Evolutionary conservation across 1,284 basidiomycete species (phyloP).

Genomic region (Cryptococcus wingfieldii): DNA sequence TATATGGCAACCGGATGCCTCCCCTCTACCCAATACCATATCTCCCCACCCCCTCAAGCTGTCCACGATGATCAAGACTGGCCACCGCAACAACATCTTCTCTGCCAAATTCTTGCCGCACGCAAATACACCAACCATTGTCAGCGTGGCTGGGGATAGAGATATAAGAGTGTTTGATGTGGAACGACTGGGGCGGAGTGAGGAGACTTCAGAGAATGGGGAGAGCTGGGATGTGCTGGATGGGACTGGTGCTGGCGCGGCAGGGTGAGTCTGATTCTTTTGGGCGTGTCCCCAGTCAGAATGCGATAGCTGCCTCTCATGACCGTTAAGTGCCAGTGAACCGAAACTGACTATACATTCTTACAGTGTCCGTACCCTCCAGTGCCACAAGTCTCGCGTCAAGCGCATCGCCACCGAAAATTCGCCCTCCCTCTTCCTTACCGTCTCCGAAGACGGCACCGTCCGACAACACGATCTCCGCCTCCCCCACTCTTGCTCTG

Average conservation of each 20-base stretch:
- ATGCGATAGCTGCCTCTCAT: no score
- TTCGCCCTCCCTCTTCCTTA: conserved; percentile 76
- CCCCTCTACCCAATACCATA: conserved; percentile 14
- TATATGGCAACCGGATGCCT: conserved; percentile 55
- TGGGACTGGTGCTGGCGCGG: conserved; percentile 25
- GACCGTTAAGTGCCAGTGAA: not conserved
- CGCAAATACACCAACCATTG: conserved; percentile 42
- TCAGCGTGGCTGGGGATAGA: conserved; percentile 70
- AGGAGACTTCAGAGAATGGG: conserved; percentile 4
- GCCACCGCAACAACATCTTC: conserved; percentile 84
- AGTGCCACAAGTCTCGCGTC: conserved; percentile 62
- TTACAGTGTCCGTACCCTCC: conserved; percentile 54
- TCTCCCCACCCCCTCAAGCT: conserved; percentile 62
- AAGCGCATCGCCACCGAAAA: conserved; percentile 81
- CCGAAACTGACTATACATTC: not conserved
- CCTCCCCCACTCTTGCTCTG: conserved; percentile 44
- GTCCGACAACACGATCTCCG: conserved; percentile 84
- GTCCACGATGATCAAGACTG: conserved; percentile 62
- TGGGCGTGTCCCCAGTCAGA: not conserved
- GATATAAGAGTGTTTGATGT: conserved; percentile 65
- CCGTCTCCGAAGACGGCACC: conserved; percentile 72
- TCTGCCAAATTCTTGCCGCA: conserved; percentile 75
- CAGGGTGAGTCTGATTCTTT: conserved; percentile 27
- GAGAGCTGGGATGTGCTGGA: conserved; percentile 16
- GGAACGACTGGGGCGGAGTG: conserved; percentile 7